phyloP scores from a whole-genome alignment of 192 early-diverging fungal genomes.

The Podila epicladia region DNA sequence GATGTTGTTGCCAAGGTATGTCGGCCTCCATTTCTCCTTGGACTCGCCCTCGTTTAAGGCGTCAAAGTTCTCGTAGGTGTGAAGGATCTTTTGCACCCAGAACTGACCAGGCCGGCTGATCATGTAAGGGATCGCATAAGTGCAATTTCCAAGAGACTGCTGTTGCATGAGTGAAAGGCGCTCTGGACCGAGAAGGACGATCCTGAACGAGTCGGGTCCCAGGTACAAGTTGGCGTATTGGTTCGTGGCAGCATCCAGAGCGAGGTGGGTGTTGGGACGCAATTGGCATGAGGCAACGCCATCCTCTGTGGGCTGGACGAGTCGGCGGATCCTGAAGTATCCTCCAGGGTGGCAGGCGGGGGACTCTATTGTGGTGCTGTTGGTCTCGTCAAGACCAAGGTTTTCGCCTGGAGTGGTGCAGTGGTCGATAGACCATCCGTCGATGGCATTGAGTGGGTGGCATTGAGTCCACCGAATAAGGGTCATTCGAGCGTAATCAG shows the following conservation, averaged over 20 bases:
- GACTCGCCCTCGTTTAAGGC: conserved; percentile 18
- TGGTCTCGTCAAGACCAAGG: background rate
- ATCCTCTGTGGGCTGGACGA: background rate
- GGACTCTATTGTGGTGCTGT: background rate
- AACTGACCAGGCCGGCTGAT: conserved; percentile 45
- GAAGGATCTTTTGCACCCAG: conserved; percentile 38
- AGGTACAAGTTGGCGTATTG: conserved; percentile 12
- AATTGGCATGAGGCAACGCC: conserved; percentile 4
- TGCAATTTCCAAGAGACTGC: conserved; percentile 26
- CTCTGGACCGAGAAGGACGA: conserved; percentile 30
- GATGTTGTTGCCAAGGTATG: conserved; percentile 22
- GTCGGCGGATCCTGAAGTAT: conserved; percentile 29
- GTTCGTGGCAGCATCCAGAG: conserved; percentile 13
- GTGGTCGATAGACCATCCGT: conserved; percentile 26
- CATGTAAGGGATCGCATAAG: conserved; percentile 37
- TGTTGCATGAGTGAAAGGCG: conserved; percentile 37
- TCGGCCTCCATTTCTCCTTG: conserved; percentile 3
- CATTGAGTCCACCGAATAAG: conserved; percentile 29
- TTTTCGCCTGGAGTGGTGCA: conserved; percentile 21
- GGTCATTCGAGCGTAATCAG: conserved; percentile 14
- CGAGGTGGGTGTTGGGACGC: background rate
- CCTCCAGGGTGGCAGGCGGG: conserved; percentile 34
- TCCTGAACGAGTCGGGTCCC: conserved; percentile 36
- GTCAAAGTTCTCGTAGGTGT: conserved; percentile 25
- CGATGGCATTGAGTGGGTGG: conserved; percentile 7